Base-by-base conservation (phyloP, 768 basidiomycete species). In the Mycena metata region DNA sequence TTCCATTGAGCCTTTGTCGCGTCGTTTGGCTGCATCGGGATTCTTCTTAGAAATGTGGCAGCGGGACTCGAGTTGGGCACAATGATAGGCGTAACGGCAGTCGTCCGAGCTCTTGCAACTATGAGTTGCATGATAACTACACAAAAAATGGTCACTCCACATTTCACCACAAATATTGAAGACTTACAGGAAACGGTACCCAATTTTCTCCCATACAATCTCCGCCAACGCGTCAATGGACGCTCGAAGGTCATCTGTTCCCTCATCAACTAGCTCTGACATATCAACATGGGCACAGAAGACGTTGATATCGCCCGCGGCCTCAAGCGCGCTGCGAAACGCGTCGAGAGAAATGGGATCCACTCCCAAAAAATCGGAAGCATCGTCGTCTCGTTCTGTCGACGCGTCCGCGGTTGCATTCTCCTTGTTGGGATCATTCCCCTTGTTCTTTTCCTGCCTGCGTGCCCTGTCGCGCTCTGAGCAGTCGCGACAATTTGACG, bases 1-100 rank as follows among this genome's bases (percentile, higher is more conserved):
- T 15, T 33, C 21, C 62, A 64, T 64, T 15, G 30, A 33, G n/a
- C 58, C 58, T 35, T 60, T 60, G 58, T 60, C 52, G 3, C 62
- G 52, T 23, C 43, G 61, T 10, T 63, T 63, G 17, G 39, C 26
- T 12, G 42, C 17, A 21, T 63, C 51, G 23, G 41, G 24, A 45
- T 26, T 54, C 61, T 63, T 63, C 50, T 42, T 41, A 21, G 50
- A 52, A 16, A 6, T 42, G 50, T 62, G 47, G 39, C n/a, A 24
- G 50, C 60, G 60, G 36, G 49, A 51, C 49, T 24, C 39, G 5
- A 62, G 23, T 24, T 51, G 49, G 6, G 49, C 49, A 23, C 49
- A 50, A 13, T 50, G 49, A 30, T 50, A 50, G 2, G 49, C 13
- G 24, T 50, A 50, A 10, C 49, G 49, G 24, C 16, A 30, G 49